Conservation (phyloP, 495 filamentous ascomycete species). For the Penicillium manginii region DNA sequence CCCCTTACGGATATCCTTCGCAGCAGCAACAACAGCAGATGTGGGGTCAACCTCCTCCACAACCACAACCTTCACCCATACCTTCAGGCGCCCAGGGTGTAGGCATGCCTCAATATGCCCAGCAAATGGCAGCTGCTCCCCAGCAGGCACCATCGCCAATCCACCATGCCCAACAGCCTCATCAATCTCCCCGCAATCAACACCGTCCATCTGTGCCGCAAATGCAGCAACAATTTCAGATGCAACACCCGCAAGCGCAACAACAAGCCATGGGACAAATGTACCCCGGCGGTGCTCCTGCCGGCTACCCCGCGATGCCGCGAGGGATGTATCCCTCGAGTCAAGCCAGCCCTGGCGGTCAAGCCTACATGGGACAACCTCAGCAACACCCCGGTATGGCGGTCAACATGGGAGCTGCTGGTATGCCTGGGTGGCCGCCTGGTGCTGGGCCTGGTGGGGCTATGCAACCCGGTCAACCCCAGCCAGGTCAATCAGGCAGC, state of each 20-base stretch:
- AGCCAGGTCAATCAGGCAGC: conserved; percentile 48
- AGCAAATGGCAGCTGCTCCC: conserved; percentile 41
- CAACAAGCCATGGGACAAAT: conserved; percentile 58
- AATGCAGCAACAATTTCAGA: conserved; percentile 48
- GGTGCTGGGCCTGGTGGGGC: conserved; percentile 31
- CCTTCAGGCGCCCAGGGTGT: conserved; percentile 46
- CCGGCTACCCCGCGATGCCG: conserved; percentile 43
- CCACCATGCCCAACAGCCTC: conserved; percentile 45
- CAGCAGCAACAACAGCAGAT: conserved; percentile 52
- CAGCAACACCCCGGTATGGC: conserved; percentile 42
- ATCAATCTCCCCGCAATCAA: conserved; percentile 55
- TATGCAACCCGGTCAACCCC: conserved; percentile 51
- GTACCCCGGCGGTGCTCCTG: conserved; percentile 41
- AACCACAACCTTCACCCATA: conserved; percentile 56
- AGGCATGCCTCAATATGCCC: conserved; percentile 49
- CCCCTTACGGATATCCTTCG: conserved; percentile 51
- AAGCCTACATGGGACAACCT: conserved; percentile 46
- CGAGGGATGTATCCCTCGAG: conserved; percentile 48
- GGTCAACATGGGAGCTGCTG: conserved; percentile 43
- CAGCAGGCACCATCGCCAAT: conserved; percentile 51
- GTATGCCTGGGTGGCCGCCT: conserved; percentile 46
- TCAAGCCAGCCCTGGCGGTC: conserved; percentile 39
- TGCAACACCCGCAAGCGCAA: conserved; percentile 60
- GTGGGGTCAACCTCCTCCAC: conserved; percentile 59
- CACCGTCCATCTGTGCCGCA: conserved; percentile 44